A percentile compares a stretch with the other conserved stretches of the same genome.
Evolutionary conservation across 2,329 filamentous ascomycete species (phyloP).

Genomic region (Aspergillus novofumigatus): DNA sequence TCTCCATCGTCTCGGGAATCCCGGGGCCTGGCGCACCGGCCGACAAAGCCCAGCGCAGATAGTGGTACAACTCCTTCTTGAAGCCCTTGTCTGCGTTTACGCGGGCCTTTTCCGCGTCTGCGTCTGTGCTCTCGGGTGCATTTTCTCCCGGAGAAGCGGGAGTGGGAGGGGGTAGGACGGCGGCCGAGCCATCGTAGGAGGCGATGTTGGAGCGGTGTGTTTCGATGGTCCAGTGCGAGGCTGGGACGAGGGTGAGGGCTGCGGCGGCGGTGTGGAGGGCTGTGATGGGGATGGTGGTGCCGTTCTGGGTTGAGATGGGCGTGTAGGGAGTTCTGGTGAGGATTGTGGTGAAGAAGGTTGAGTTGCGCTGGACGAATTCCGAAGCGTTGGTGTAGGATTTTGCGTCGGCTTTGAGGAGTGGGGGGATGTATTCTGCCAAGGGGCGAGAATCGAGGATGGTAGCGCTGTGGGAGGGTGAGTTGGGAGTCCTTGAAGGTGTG

Average conservation of each 20-base stretch:
- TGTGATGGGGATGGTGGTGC: slow-evolving; percentile 27
- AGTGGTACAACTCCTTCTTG: slow-evolving; percentile 50
- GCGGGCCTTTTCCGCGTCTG: slow-evolving; percentile 17
- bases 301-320: slow-evolving; percentile 13
- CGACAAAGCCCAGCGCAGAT: slow-evolving; percentile 54
- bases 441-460: slow-evolving; percentile 29
- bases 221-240: slow-evolving; percentile 37
- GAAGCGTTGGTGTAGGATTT: slow-evolving; percentile 55
- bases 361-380: slow-evolving; percentile 54
- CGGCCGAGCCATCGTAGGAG: slow-evolving; percentile 27
- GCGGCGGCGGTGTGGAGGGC: slow-evolving; percentile 43
- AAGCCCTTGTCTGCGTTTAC: slow-evolving; percentile 30
- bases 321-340: slow-evolving; percentile 24
- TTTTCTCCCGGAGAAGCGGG: neutral
- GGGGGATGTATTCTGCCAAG: slow-evolving; percentile 46
- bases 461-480: slow-evolving; percentile 14
- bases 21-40: slow-evolving; percentile 52
- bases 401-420: slow-evolving; percentile 51
- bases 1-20: slow-evolving; percentile 50
- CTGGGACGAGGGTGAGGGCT: slow-evolving; percentile 40
- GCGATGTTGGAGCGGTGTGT: slow-evolving; percentile 39
- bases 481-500: slow-evolving; percentile 3
- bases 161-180: slow-evolving; percentile 4
- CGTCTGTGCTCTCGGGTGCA: slow-evolving; percentile 10
- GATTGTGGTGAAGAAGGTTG: slow-evolving; percentile 53